Evolutionary conservation across 2,329 filamentous ascomycete genomes (phyloP), one percentile per base, ranked within the genome.

Genomic region (Alternaria longipes): DNA sequence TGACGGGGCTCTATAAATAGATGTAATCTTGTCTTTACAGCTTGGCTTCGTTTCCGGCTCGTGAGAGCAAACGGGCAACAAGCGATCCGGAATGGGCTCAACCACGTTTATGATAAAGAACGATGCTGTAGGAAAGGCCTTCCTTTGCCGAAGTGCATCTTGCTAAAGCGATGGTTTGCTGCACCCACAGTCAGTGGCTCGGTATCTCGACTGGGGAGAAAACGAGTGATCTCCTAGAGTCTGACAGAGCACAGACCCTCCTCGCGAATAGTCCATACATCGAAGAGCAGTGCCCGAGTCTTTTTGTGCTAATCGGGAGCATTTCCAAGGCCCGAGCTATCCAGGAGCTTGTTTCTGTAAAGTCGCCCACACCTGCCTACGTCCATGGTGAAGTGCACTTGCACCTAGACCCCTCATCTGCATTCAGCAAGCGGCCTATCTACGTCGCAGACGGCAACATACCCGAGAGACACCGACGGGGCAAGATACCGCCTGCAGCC

Each of bases 111-210:
- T 40, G 28, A 53, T 53, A 53, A 53, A 53, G 38, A 42, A 16
- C n/a, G 24, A n/a, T 44, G 22, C 22, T 53, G 50, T 20, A 53
- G 20, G 26, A 20, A 53, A 8, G 26, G n/a, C 28, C 26, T 16
- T 53, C 7, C 22, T 53, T 53, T 53, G 38, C 50, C 26, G 11
- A 44, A 30, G 36, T 32, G 22, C 40, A 34, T 44, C 38, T 11
- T 42, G 36, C 36, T 53, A 53, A 28, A 52, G 49, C 32, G 22
- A 52, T 52, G 49, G 49, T 52, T 52, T 52, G 49, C 49, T 52
- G 49, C 32, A 52, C 22, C 14, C 49, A 52, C 41, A 52, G 36
- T 52, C 49, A 40, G 49, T 52, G 49, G 49, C 49, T 52, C 49
- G 32, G 49, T 16, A 52, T 52, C 22, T 52, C 36, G 49, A 52